Conservation (phyloP, 1,284 basidiomycete genomes). For the Sporisorium graminicola region DNA sequence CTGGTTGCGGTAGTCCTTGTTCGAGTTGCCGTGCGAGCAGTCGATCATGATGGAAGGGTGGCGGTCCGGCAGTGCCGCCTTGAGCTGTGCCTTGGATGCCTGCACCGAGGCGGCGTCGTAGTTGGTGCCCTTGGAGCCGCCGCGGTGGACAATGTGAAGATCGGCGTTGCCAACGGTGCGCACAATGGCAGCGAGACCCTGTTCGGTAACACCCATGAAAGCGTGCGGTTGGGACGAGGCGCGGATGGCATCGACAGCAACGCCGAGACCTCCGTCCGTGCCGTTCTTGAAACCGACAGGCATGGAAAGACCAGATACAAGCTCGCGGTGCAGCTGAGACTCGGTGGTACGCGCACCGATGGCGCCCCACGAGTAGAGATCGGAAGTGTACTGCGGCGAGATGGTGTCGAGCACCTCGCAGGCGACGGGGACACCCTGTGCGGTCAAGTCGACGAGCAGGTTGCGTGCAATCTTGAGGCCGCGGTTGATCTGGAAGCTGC, state of each 20-base stretch:
- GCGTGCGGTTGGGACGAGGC: constrained; percentile 65
- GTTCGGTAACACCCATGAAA: constrained; percentile 69
- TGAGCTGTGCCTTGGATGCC: constrained; percentile 82
- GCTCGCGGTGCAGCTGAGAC: constrained; percentile 72
- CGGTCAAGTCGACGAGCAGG: constrained; percentile 88
- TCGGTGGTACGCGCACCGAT: constrained; percentile 94
- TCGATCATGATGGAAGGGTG: constrained; percentile 68
- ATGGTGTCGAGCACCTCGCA: constrained; percentile 86
- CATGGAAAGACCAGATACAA: constrained; percentile 68
- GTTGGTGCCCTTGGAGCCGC: constrained; percentile 70
- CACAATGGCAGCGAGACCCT: constrained; percentile 87
- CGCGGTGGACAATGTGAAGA: constrained; percentile 69
- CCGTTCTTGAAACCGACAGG: constrained; percentile 95
- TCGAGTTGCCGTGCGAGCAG: constrained; percentile 68
- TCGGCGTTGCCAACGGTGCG: constrained; percentile 86
- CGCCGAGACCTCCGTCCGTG: constrained; percentile 82
- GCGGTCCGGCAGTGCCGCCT: constrained; percentile 57
- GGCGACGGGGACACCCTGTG: constrained; percentile 89
- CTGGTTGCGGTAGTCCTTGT: constrained; percentile 70
- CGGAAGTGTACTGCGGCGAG: constrained; percentile 74
- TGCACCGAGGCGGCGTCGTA: constrained; percentile 79
- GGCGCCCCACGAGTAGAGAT: constrained; percentile 92
- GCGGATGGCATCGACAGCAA: constrained; percentile 69
- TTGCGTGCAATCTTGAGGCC: constrained; percentile 82
- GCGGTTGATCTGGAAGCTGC: constrained; percentile 96